phyloP scores from a whole-genome alignment of 140 eudicot species.

The Flaveria floridana region DNA sequence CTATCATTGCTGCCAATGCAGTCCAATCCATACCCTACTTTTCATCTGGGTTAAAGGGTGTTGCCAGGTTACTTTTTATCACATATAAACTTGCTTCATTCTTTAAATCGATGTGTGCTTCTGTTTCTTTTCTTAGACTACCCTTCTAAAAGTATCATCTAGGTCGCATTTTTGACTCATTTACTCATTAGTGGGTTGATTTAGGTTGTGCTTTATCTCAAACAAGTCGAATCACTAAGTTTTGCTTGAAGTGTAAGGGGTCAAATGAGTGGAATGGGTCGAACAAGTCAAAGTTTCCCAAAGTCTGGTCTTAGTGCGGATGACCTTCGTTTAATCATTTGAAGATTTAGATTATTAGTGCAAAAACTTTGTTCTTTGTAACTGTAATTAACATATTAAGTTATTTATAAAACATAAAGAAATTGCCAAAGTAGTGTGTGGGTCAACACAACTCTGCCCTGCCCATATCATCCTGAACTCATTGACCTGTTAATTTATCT shows the following conservation, averaged over 20 bases:
- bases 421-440: constrained; percentile 2
- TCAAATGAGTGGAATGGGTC: background rate
- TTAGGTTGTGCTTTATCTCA: background rate
- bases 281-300: background rate
- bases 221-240: background rate
- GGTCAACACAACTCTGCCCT: background rate
- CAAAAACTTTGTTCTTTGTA: background rate
- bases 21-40: constrained; percentile 91
- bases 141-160: background rate
- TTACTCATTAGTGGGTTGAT: background rate
- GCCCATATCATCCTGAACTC: background rate
- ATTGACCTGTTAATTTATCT: background rate
- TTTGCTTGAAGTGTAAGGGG: background rate
- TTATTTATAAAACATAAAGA: background rate
- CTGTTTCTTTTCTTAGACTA: constrained; percentile 1
- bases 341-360: background rate
- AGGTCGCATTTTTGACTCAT: background rate
- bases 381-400: background rate
- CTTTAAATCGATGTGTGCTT: background rate
- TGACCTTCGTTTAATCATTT: background rate
- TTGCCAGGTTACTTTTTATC: constrained; percentile 67
- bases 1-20: constrained; percentile 98
- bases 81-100: constrained; percentile 18
- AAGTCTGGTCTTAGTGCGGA: background rate
- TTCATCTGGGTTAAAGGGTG: constrained; percentile 86